Evolutionary conservation across 2,329 filamentous ascomycete genomes (phyloP).

Genomic region (Sporothrix pseudoabietina): DNA sequence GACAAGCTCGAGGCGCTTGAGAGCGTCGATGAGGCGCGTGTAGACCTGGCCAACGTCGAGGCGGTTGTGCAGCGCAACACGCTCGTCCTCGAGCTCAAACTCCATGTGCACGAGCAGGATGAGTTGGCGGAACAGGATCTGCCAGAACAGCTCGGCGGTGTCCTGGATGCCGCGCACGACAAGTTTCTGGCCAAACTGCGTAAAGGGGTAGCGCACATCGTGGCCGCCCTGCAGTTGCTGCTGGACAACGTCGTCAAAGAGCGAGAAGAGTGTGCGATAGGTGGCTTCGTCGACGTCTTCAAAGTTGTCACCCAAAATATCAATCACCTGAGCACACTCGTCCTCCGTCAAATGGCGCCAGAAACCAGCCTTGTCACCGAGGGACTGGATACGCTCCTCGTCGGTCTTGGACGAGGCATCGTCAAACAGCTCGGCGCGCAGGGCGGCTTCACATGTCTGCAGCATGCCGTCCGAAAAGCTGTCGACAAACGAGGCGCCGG

Average conservation of each 20-base stretch:
- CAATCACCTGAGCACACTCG: constrained; percentile 69
- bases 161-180: constrained; percentile 79
- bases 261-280: constrained; percentile 55
- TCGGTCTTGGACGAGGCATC: constrained; percentile 70
- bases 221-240: constrained; percentile 40
- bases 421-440: constrained; percentile 73
- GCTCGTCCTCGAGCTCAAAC: constrained; percentile 73
- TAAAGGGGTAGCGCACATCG: constrained; percentile 58
- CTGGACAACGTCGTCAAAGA: constrained; percentile 48
- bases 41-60: constrained; percentile 72
- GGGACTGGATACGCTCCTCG: constrained; percentile 71
- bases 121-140: constrained; percentile 78
- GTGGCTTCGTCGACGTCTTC: constrained; percentile 59
- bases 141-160: constrained; percentile 70
- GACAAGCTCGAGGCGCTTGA: constrained; percentile 74
- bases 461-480: constrained; percentile 70
- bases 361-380: constrained; percentile 79
- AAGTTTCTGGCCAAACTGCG: constrained; percentile 74
- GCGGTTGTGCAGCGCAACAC: constrained; percentile 62
- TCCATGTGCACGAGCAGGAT: constrained; percentile 85
- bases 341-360: constrained; percentile 80
- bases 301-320: constrained; percentile 67
- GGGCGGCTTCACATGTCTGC: constrained; percentile 65
- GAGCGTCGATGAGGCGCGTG: constrained; percentile 66
- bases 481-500: constrained; percentile 70